Evolutionary conservation across 2,329 filamentous ascomycete species (phyloP).

Genomic region (Fusarium transvaalense): DNA sequence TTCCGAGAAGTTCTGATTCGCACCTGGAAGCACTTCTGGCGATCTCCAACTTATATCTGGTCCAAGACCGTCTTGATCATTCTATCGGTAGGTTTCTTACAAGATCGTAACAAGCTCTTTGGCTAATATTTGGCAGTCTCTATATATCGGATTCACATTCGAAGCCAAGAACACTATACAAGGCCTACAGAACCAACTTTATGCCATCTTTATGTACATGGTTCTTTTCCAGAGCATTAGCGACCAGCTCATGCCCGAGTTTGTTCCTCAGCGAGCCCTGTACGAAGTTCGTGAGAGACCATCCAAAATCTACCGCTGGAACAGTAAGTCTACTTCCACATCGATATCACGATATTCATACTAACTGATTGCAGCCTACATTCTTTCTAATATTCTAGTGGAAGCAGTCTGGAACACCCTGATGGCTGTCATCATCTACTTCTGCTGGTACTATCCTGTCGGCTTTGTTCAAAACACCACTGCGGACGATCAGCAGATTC

Average conservation of each 20-base stretch:
- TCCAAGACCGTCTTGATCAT: conserved; percentile 58
- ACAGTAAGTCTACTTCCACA: conserved; percentile 24
- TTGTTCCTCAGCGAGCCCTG: conserved; percentile 73
- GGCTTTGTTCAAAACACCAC: conserved; percentile 47
- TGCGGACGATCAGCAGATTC: conserved; percentile 33
- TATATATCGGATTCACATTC: conserved; percentile 78
- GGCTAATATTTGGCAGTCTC: conserved; percentile 36
- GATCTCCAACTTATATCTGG: conserved; percentile 70
- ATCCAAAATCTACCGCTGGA: conserved; percentile 68
- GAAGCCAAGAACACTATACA: conserved; percentile 66
- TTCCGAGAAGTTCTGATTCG: conserved; percentile 56
- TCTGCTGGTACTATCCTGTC: conserved; percentile 49
- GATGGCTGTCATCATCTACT: conserved; percentile 45
- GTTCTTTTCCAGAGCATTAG: conserved; percentile 73
- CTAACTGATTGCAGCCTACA: conserved; percentile 30
- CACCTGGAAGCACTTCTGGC: conserved; percentile 51
- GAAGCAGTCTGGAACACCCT: conserved; percentile 44
- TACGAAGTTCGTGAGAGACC: conserved; percentile 78
- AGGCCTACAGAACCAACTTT: conserved; percentile 76
- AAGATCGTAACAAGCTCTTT: accelerated
- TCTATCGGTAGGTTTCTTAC: conserved; percentile 29
- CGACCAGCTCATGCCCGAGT: conserved; percentile 77
- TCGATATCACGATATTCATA: accelerated
- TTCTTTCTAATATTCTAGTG: conserved; percentile 45
- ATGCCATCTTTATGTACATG: conserved; percentile 75